Base-by-base conservation (phyloP, 192 early-diverging fungal genomes). In the Irineochytrium annulatum region DNA sequence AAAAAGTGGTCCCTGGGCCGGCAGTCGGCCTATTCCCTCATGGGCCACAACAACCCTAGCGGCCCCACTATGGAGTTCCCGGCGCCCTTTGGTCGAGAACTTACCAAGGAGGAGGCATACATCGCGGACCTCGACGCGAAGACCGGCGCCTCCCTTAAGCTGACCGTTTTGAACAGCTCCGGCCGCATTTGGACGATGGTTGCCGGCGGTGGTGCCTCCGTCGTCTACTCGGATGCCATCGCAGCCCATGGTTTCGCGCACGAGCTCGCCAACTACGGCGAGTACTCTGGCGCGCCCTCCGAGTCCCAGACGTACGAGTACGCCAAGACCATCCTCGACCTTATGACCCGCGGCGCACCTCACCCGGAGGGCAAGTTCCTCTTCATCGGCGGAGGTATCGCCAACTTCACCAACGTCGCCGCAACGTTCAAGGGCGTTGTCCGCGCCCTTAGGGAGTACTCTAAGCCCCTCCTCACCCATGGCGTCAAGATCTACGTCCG, bases 101-200 rank as follows among this genome's bases (percentile, higher is more conserved):
- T 94, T 58, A 95, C 91, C 64, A 87, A 87, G 63, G 96, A 98
- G 71, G 96, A 98, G 74, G 93, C 93, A 19, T 97, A 98, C 83
- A 92, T 98, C 76, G 89, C 89, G 65, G 96, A 97, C 59, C 79
- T 98, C 37, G 96, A 98, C 67, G 83, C 92, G 55, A 98, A 98
- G 85, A 98, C 96, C 43, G 96, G 96, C 45, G 96, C 96, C 22
- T 95, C 93, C 37, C 87, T 98, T 61, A 98, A 98, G 80, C 80
- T 98, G 59, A 98, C 96, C 14, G 89, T 98, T 54, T 81, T 98
- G 60, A 98, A 98, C 80, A 86, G 89, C 58, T 79, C 88, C 11
- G 96, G 96, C 44, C 90, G 93, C 63, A 88, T 98, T 64, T 98
- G 96, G 96, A 97, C 96, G 58, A 98, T 98, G 96, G 94, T 98